phyloP scores from a whole-genome alignment of 257 asterid genomes.

The Lycium barbarum region DNA sequence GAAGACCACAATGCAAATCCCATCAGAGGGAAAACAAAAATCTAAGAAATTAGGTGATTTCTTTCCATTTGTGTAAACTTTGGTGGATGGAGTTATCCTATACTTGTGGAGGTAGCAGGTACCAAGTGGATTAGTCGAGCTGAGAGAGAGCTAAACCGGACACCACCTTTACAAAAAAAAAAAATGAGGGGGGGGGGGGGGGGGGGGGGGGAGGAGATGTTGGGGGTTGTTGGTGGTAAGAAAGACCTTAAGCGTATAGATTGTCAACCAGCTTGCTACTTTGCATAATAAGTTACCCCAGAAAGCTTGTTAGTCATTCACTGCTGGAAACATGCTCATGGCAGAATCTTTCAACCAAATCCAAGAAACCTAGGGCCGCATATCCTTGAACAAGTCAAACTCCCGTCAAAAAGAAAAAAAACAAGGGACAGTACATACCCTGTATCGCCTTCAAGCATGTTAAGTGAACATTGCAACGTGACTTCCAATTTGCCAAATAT shows the following conservation, averaged over 20 bases:
- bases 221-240: too few species aligned
- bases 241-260: background rate
- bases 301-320: background rate
- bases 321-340: background rate
- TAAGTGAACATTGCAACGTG: constrained; percentile 75
- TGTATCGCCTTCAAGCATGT: constrained; percentile 97
- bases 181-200: background rate
- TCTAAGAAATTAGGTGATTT: background rate
- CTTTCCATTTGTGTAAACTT: background rate
- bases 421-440: constrained; percentile 55
- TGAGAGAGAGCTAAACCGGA: background rate
- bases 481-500: constrained; percentile 60
- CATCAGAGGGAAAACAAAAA: background rate
- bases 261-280: background rate
- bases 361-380: background rate
- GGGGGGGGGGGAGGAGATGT: too few species aligned
- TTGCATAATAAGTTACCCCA: background rate
- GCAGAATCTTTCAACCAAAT: background rate
- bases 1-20: background rate
- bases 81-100: background rate
- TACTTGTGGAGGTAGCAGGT: background rate
- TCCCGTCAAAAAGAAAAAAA: background rate
- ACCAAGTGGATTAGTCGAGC: background rate
- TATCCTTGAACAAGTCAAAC: constrained; percentile 2
- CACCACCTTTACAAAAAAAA: background rate